These are phyloP conservation scores for Wickerhamiella parazyma DNA, from an alignment of 805 yeast genomes.

Conservation along the genomic window DNA sequence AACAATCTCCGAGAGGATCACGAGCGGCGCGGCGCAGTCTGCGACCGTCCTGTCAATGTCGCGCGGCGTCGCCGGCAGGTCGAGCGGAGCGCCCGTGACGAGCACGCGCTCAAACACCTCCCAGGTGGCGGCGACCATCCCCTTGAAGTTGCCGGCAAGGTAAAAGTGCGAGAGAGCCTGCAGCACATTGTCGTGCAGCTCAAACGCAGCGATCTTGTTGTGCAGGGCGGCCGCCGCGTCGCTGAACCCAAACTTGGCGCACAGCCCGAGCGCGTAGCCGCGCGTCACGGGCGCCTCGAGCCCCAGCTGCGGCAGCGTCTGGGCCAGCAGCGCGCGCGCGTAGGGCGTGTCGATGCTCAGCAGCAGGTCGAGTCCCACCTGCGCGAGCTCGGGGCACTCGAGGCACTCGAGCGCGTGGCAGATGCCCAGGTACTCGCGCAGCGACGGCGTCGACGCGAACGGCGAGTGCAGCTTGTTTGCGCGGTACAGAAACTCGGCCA, in stretches of 20 bases:
- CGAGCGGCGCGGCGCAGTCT: slow-evolving; percentile 15
- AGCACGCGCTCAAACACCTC: slow-evolving; percentile 12
- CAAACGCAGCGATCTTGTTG: slow-evolving; percentile 12
- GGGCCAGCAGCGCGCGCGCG: slow-evolving; percentile 10
- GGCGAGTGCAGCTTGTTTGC: slow-evolving; percentile 11
- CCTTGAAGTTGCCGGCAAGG: slow-evolving; percentile 11
- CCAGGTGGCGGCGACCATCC: slow-evolving; percentile 10
- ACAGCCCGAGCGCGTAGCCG: slow-evolving; percentile 9
- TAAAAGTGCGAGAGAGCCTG: slow-evolving; percentile 11
- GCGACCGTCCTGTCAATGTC: slow-evolving; percentile 9
- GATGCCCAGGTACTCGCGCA: slow-evolving; percentile 15
- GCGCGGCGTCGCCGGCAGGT: neutral
- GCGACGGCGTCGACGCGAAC: slow-evolving; percentile 6
- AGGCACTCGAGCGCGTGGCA: slow-evolving; percentile 13
- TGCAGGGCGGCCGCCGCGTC: slow-evolving; percentile 11
- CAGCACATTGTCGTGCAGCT: slow-evolving; percentile 10
- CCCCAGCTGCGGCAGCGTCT: slow-evolving; percentile 14
- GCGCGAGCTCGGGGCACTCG: slow-evolving; percentile 8
- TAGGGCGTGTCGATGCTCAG: slow-evolving; percentile 13
- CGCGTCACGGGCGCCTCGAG: slow-evolving; percentile 7
- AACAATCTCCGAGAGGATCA: slow-evolving; percentile 11
- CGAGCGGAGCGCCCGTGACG: slow-evolving; percentile 1
- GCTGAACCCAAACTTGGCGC: slow-evolving; percentile 12
- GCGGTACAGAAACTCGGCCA: slow-evolving; percentile 15
- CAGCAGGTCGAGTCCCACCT: slow-evolving; percentile 13